phyloP scores from a whole-genome alignment of 129 eudicot species.

The Solidago caesia region DNA sequence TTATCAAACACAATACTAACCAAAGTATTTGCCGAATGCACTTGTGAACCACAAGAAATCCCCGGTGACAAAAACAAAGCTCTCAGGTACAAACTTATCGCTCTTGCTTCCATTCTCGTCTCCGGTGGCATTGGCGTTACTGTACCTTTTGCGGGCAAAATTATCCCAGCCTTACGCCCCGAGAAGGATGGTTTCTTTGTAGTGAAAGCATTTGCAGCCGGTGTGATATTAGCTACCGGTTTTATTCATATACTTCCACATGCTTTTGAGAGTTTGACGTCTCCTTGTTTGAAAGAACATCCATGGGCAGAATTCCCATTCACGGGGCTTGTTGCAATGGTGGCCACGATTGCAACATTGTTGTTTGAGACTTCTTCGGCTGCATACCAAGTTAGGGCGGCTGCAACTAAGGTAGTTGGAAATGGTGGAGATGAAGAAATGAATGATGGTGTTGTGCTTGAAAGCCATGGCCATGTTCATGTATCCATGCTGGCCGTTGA shows the following conservation, averaged over 20 bases:
- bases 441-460: slow-evolving; percentile 22
- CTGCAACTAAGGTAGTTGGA: not conserved
- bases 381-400: slow-evolving; percentile 15
- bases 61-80: slow-evolving; percentile 22
- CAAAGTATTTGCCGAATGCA: slow-evolving; percentile 26
- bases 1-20: not conserved
- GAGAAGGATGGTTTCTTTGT: slow-evolving; percentile 30
- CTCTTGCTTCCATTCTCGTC: slow-evolving; percentile 33
- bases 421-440: slow-evolving; percentile 27
- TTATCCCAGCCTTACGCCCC: slow-evolving; percentile 20
- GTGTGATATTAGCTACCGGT: slow-evolving; percentile 51
- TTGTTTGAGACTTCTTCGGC: slow-evolving; percentile 37
- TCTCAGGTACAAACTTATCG: slow-evolving; percentile 34
- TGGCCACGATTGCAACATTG: slow-evolving; percentile 32
- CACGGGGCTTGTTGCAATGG: slow-evolving; percentile 46
- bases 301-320: slow-evolving; percentile 48
- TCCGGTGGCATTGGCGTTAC: slow-evolving; percentile 42
- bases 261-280: slow-evolving; percentile 35
- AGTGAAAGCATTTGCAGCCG: slow-evolving; percentile 50
- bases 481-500: slow-evolving; percentile 12
- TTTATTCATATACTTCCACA: slow-evolving; percentile 51
- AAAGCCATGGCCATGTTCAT: slow-evolving; percentile 44
- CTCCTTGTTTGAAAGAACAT: slow-evolving; percentile 33
- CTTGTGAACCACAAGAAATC: slow-evolving; percentile 27
- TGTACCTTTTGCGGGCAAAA: slow-evolving; percentile 35